Percentiles rank a stretch among this genome's conserved stretches.
These are phyloP conservation scores for Pleurotus djamor DNA, from an alignment of 768 basidiomycete genomes.

Conservation along the genomic window DNA sequence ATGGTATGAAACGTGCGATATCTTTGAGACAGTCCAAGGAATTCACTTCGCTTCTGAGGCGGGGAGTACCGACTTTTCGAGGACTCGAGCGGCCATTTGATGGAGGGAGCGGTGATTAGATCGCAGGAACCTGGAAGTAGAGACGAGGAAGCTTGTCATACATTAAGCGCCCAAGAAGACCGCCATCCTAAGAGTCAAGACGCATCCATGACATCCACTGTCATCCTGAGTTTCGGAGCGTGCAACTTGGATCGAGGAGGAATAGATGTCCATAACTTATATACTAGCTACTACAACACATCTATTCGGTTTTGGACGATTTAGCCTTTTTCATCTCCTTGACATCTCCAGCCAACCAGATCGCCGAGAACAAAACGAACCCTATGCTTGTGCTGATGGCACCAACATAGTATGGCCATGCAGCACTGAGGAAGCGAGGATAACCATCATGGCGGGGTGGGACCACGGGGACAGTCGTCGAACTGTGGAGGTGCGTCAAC, in stretches of 20 bases:
- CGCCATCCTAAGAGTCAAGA: neutral
- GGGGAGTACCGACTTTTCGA: conserved; percentile 49
- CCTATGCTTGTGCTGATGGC: conserved; percentile 86
- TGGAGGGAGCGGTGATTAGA: neutral
- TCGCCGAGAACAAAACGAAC: conserved; percentile 81
- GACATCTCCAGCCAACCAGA: conserved; percentile 89
- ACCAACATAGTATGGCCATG: conserved; percentile 94
- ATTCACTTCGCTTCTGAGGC: conserved; percentile 59
- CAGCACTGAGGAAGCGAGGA: conserved; percentile 91
- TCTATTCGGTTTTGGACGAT: conserved; percentile 39
- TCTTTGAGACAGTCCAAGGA: neutral
- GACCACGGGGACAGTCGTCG: conserved; percentile 81
- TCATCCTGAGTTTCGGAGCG: no score
- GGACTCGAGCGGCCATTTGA: conserved; percentile 35
- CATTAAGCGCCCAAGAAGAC: neutral
- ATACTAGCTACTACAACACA: conserved; percentile 3
- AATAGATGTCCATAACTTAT: neutral
- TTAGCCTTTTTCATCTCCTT: conserved; percentile 55
- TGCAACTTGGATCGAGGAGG: no score
- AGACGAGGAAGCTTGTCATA: neutral
- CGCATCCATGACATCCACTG: no score
- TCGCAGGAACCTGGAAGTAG: neutral
- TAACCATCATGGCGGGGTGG: conserved; percentile 95
- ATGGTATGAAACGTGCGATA: neutral
- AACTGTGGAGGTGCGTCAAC: conserved; percentile 70